Percentiles rank a stretch among this genome's conserved stretches.
Evolutionary conservation across 2,329 filamentous ascomycete species (phyloP).

Genomic region (Exophiala sp.): DNA sequence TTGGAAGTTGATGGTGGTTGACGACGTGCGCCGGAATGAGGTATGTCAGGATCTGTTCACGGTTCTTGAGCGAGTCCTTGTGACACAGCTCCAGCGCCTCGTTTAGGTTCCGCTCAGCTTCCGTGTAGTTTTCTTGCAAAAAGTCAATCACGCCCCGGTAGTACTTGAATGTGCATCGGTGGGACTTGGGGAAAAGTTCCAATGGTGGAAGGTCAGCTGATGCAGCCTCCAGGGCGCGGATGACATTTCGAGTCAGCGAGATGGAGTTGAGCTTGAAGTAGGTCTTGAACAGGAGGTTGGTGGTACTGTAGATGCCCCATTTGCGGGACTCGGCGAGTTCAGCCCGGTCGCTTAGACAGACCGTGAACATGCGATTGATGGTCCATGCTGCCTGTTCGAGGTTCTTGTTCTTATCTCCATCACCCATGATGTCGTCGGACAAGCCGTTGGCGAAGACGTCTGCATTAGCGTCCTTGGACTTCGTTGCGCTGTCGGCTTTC

Average conservation of each 20-base stretch:
- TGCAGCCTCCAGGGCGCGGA: conserved; percentile 77
- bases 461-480: conserved; percentile 45
- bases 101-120: conserved; percentile 76
- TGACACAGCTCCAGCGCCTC: conserved; percentile 82
- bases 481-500: conserved; percentile 72
- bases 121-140: conserved; percentile 84
- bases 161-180: conserved; percentile 94
- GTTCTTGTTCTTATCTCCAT: conserved; percentile 74
- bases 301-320: conserved; percentile 95
- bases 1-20: conserved; percentile 81
- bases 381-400: conserved; percentile 87
- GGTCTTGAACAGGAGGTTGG: conserved; percentile 95
- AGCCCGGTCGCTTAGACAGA: conserved; percentile 72
- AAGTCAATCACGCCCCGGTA: conserved; percentile 93
- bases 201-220: conserved; percentile 76
- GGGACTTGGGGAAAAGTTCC: conserved; percentile 77
- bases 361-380: conserved; percentile 85
- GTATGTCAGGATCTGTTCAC: conserved; percentile 90
- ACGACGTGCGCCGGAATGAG: conserved; percentile 90
- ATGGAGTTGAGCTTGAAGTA: conserved; percentile 94
- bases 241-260: conserved; percentile 81
- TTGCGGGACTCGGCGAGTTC: conserved; percentile 81
- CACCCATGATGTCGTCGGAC: conserved; percentile 77
- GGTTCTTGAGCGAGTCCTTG: conserved; percentile 67
- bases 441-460: conserved; percentile 52